Conservation (phyloP, 1,284 basidiomycete genomes). For the Malassezia brasiliensis region DNA sequence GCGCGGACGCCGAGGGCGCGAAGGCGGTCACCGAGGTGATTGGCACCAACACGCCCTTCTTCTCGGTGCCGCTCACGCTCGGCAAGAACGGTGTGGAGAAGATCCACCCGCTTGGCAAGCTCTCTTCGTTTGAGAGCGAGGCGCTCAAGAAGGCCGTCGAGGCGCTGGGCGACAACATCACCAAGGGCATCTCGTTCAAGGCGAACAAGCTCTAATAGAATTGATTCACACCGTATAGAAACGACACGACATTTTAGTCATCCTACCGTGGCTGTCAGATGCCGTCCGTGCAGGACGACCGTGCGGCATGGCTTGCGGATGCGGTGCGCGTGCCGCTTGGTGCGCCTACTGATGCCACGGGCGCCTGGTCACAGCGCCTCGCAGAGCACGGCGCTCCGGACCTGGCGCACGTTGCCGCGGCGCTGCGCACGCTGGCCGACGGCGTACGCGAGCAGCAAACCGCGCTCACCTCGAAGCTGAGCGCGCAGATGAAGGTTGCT, state of each 20-base stretch:
- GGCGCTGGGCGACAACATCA: constrained; percentile 54
- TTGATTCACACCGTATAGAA: too few relatives aligned
- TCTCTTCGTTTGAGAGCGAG: constrained; percentile 52
- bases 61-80: constrained; percentile 42
- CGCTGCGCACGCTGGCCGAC: background rate
- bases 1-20: constrained; percentile 32
- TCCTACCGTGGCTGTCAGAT: background rate
- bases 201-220: constrained; percentile 17
- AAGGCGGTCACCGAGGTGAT: constrained; percentile 34
- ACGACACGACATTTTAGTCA: background rate
- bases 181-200: constrained; percentile 49
- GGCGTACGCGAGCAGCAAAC: background rate
- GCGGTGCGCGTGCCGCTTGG: background rate
- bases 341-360: background rate
- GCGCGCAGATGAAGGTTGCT: constrained; percentile 5
- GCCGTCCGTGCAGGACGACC: background rate
- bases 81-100: constrained; percentile 52
- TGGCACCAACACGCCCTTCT: constrained; percentile 39
- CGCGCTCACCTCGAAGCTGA: background rate
- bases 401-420: background rate
- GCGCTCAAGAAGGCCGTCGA: constrained; percentile 52
- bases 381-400: background rate
- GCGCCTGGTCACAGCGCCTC: constrained; percentile 10
- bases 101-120: constrained; percentile 53
- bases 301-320: constrained; percentile 3